phyloP scores from a whole-genome alignment of 345 rosid species.

The Raphanus sativus region DNA sequence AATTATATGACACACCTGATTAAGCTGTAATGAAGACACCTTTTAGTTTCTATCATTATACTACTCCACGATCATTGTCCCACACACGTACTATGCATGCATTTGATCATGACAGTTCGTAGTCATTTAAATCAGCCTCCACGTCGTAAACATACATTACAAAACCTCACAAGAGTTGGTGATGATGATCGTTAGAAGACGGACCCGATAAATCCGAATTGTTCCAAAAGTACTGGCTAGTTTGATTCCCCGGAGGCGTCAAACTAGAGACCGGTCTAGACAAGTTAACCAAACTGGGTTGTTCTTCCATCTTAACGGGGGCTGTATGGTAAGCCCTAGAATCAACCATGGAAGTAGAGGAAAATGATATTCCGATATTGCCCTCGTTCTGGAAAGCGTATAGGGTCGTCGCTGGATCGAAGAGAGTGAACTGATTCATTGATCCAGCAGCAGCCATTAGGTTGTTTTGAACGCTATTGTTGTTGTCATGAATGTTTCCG shows the following conservation, averaged over 20 bases:
- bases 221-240: conserved; percentile 44
- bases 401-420: conserved; percentile 44
- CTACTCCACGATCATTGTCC: conserved; percentile 17
- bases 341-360: conserved; percentile 44
- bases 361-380: conserved; percentile 32
- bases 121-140: conserved; percentile 20
- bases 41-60: conserved; percentile 5
- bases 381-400: conserved; percentile 50
- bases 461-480: conserved; percentile 27
- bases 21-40: conserved; percentile 14
- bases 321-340: conserved; percentile 60
- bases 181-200: conserved; percentile 31
- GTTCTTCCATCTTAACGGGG: conserved; percentile 61
- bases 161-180: conserved; percentile 30
- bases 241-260: conserved; percentile 37
- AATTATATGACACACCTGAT: conserved; percentile 15
- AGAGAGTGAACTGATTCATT: conserved; percentile 52
- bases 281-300: conserved; percentile 39
- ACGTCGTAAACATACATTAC: conserved; percentile 9
- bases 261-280: conserved; percentile 37
- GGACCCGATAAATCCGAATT: conserved; percentile 37
- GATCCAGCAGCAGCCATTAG: conserved; percentile 37
- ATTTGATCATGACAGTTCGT: conserved; percentile 18
- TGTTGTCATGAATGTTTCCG: conserved; percentile 30
- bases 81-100: conserved; percentile 19